phyloP scores from a whole-genome alignment of 768 basidiomycete genomes.

The Trametes cinnabarina region DNA sequence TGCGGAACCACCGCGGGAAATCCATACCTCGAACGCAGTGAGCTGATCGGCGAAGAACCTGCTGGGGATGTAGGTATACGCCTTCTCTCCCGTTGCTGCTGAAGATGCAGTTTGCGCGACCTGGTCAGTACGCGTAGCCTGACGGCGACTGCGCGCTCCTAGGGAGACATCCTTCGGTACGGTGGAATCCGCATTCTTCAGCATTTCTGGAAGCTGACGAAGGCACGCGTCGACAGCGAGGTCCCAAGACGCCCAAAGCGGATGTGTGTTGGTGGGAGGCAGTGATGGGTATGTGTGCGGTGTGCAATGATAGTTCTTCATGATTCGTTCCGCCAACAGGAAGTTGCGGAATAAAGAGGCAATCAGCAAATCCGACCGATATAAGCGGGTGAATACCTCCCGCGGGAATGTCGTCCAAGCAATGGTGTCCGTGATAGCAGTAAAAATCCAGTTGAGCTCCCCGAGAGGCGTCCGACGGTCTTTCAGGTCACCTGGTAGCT shows the following conservation, averaged over 20 bases:
- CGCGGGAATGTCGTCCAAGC: conserved; percentile 97
- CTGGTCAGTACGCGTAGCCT: conserved; percentile 13
- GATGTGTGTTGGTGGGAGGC: conserved; percentile 94
- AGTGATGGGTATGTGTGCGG: conserved; percentile 91
- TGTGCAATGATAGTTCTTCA: conserved; percentile 97
- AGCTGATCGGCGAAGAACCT: conserved; percentile 95
- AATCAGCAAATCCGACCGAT: conserved; percentile 92
- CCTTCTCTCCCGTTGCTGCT: conserved; percentile 36
- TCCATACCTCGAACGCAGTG: conserved; percentile 98
- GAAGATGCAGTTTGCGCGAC: conserved; percentile 7
- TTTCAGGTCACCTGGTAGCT: conserved; percentile 94
- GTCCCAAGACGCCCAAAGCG: conserved; percentile 97
- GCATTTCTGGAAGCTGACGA: conserved; percentile 85
- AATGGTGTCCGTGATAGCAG: conserved; percentile 97
- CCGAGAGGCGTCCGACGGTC: conserved; percentile 95
- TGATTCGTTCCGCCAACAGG: conserved; percentile 93
- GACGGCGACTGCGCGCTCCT: conserved; percentile 27
- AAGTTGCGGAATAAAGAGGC: conserved; percentile 97
- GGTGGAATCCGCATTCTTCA: conserved; percentile 36
- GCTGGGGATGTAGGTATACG: conserved; percentile 78
- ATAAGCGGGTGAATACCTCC: conserved; percentile 89
- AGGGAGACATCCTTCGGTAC: conserved; percentile 23
- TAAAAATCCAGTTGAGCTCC: conserved; percentile 99
- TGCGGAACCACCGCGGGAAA: conserved; percentile 88
- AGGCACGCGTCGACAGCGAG: conserved; percentile 93